These are phyloP conservation scores for Conticribra guillardii DNA, from an alignment of 108 stramenopile genomes.

Conservation along the genomic window DNA sequence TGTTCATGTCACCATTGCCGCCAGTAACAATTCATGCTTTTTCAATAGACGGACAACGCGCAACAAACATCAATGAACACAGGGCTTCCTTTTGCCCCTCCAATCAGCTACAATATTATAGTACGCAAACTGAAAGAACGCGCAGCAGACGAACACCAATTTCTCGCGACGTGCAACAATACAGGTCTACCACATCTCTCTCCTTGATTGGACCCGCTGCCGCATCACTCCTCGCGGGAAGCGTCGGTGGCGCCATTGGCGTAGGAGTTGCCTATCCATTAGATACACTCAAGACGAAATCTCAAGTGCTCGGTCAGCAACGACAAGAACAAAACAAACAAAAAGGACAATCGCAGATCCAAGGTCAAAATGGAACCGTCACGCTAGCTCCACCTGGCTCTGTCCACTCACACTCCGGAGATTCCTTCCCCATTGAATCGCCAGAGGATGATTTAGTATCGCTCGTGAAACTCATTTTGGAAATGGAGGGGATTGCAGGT, in stretches of 20 bases:
- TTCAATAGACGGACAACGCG: too few species aligned
- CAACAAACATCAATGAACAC: too few species aligned
- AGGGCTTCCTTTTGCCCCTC: too few species aligned
- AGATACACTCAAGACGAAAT: constrained; percentile 56
- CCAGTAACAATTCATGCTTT: too few species aligned
- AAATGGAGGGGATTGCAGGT: constrained; percentile 40
- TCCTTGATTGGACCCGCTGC: constrained; percentile 24
- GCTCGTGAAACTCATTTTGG: constrained; percentile 26
- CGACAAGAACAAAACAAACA: constrained; percentile 3
- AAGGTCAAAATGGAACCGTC: not conserved
- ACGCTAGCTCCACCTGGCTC: not conserved
- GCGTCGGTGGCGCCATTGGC: constrained; percentile 54
- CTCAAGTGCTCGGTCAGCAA: constrained; percentile 38
- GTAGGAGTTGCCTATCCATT: constrained; percentile 54
- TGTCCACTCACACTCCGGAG: not conserved
- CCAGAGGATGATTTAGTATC: constrained; percentile 37
- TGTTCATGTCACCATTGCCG: too few species aligned
- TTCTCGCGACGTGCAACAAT: not conserved
- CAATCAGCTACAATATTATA: not conserved
- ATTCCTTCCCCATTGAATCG: constrained; percentile 12
- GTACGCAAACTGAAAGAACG: not conserved
- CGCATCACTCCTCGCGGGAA: constrained; percentile 44
- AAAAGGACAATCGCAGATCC: not conserved
- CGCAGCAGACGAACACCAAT: too few species aligned
- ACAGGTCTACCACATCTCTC: constrained; percentile 16